Evolutionary conservation across 371 early-diverging fungal genomes (phyloP).

Genomic region (Mortierella sp.): DNA sequence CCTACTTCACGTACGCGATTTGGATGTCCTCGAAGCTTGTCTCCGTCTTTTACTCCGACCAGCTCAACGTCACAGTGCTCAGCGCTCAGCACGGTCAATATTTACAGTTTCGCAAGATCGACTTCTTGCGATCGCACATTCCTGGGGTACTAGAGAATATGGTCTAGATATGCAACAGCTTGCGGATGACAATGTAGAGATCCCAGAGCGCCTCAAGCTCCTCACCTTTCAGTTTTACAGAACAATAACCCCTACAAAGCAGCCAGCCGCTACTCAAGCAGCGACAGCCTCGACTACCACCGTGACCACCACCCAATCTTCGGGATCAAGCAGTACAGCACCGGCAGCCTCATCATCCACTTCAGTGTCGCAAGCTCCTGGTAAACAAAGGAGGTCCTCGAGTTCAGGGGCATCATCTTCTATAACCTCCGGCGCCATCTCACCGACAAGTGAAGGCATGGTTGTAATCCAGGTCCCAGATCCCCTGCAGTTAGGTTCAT

Average conservation of each 20-base stretch:
- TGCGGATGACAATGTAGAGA: slow-evolving; percentile 56
- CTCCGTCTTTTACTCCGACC: slow-evolving; percentile 83
- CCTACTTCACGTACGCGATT: slow-evolving; percentile 78
- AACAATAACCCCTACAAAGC: slow-evolving; percentile 44
- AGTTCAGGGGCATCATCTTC: slow-evolving; percentile 31
- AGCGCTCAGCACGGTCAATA: slow-evolving; percentile 73
- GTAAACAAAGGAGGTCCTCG: slow-evolving; percentile 28
- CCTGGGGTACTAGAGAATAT: slow-evolving; percentile 66
- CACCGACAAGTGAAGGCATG: slow-evolving; percentile 59
- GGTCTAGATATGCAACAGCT: slow-evolving; percentile 61
- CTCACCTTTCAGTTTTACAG: slow-evolving; percentile 77
- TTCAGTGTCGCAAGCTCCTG: slow-evolving; percentile 6
- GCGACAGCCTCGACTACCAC: slow-evolving; percentile 23
- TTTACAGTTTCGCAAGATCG: slow-evolving; percentile 75
- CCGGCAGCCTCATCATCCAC: slow-evolving; percentile 9
- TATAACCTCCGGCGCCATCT: neutral
- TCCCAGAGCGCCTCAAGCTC: slow-evolving; percentile 65
- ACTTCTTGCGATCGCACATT: slow-evolving; percentile 71
- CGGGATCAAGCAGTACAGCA: slow-evolving; percentile 14
- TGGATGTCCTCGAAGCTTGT: slow-evolving; percentile 79
- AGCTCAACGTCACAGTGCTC: slow-evolving; percentile 85
- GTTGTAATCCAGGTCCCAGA: slow-evolving; percentile 59
- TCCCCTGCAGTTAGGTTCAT: slow-evolving; percentile 32
- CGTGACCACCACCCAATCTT: neutral
- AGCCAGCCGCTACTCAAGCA: slow-evolving; percentile 17